A percentile compares a stretch with the other conserved stretches of the same genome.
phyloP scores from a whole-genome alignment of 2,329 filamentous ascomycete genomes.

The Alternaria hordeiaustralica region DNA sequence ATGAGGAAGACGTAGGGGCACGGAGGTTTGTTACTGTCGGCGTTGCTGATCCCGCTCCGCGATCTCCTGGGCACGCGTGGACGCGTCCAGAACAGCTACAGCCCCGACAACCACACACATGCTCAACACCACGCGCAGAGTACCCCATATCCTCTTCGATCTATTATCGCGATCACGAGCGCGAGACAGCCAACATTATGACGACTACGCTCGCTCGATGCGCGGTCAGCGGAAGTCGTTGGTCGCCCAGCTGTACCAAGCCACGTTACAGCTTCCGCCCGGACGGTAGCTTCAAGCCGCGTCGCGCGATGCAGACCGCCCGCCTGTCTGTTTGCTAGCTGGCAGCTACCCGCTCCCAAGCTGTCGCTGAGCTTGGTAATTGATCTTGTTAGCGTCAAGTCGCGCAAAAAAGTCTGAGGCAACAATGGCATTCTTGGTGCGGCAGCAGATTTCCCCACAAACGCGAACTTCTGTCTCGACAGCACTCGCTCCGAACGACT shows the following conservation, averaged over 20 bases:
- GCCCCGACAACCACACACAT: neutral
- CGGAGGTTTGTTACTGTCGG: neutral
- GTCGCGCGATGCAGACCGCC: neutral
- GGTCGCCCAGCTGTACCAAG: conserved; percentile 23
- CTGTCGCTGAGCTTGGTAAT: conserved; percentile 10
- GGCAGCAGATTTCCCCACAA: neutral
- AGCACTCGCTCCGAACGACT: neutral
- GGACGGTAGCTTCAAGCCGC: neutral
- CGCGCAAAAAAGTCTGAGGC: neutral
- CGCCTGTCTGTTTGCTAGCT: conserved; percentile 6
- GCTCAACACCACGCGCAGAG: neutral
- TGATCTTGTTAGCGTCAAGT: conserved; percentile 6
- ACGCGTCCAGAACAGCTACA: neutral
- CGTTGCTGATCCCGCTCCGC: neutral
- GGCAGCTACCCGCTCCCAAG: conserved; percentile 11
- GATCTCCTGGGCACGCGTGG: neutral
- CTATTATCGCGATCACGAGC: neutral
- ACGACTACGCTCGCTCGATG: conserved; percentile 26
- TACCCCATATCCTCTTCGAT: neutral
- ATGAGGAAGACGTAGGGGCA: neutral
- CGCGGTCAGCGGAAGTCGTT: neutral
- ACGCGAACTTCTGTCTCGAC: neutral
- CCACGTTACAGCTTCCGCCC: neutral
- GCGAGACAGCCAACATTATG: neutral
- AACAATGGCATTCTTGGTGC: neutral